Percentiles rank a stretch among this genome's conserved stretches.
These are phyloP conservation scores for Eurotiales sp. DNA, from an alignment of 2,329 filamentous ascomycete species.

Conservation along the genomic window DNA sequence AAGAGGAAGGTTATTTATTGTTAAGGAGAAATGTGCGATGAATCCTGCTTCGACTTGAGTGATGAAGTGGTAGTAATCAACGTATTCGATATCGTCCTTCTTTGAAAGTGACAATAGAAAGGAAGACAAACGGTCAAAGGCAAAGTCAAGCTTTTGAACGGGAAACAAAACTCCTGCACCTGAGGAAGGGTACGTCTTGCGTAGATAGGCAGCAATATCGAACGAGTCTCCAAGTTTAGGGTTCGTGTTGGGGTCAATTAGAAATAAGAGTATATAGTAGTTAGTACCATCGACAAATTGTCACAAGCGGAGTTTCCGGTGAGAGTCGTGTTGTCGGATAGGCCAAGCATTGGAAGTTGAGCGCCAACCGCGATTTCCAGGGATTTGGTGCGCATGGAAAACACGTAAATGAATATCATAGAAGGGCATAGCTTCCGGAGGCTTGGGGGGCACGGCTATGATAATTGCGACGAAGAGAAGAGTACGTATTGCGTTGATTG, in stretches of 20 bases:
- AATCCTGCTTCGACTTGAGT: slow-evolving; percentile 54
- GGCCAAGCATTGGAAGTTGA: slow-evolving; percentile 48
- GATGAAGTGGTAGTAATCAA: slow-evolving; percentile 52
- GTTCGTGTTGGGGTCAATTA: slow-evolving; percentile 45
- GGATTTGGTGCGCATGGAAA: slow-evolving; percentile 47
- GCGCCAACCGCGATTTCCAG: slow-evolving; percentile 49
- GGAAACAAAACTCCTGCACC: slow-evolving; percentile 51
- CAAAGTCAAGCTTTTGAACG: slow-evolving; percentile 37
- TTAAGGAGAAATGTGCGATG: slow-evolving; percentile 43
- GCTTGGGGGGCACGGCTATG: neutral
- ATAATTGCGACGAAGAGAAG: too few species aligned
- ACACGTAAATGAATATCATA: slow-evolving; percentile 47
- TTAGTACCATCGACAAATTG: slow-evolving; percentile 55
- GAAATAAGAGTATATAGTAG: slow-evolving; percentile 59
- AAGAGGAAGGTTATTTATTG: slow-evolving; percentile 45
- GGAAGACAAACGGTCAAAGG: slow-evolving; percentile 19
- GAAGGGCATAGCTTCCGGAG: slow-evolving; percentile 30
- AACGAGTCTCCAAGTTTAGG: slow-evolving; percentile 58
- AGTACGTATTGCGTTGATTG: too few species aligned
- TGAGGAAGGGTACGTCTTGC: slow-evolving; percentile 48
- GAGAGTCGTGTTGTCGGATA: slow-evolving; percentile 53
- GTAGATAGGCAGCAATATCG: slow-evolving; percentile 61
- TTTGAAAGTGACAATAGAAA: slow-evolving; percentile 39
- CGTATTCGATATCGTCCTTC: slow-evolving; percentile 21
- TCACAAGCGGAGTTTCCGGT: slow-evolving; percentile 53